These are phyloP conservation scores for Coemansia sp. DNA, from an alignment of 192 early-diverging fungal species.

Conservation along the genomic window DNA sequence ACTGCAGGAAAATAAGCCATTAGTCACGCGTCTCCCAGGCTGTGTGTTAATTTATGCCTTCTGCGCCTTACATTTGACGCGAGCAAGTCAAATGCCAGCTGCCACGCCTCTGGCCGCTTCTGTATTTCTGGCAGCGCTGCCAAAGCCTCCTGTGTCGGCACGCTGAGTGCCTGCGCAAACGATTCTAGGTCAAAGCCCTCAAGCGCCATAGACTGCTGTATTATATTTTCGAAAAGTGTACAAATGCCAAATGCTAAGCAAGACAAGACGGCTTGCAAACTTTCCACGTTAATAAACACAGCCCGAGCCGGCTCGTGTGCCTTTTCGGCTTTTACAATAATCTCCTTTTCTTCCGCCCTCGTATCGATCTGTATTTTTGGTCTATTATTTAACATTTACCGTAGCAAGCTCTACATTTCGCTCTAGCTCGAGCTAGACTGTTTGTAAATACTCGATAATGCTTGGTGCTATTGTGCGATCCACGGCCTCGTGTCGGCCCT, in stretches of 20 bases:
- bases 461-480: neutral
- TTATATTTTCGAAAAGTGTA: neutral
- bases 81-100: slow-evolving; percentile 48
- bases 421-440: slow-evolving; percentile 1
- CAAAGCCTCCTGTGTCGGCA: slow-evolving; percentile 50
- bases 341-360: no score
- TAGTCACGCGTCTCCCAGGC: no score
- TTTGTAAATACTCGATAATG: slow-evolving; percentile 1
- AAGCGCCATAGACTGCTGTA: slow-evolving; percentile 19
- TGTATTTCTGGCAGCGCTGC: slow-evolving; percentile 40
- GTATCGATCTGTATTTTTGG: neutral
- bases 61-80: slow-evolving; percentile 11
- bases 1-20: neutral
- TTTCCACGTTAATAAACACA: no score
- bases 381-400: neutral
- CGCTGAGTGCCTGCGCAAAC: slow-evolving; percentile 47
- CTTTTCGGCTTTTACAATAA: no score
- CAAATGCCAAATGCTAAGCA: neutral
- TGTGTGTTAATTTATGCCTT: neutral
- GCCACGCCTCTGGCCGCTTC: slow-evolving; percentile 41
- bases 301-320: no score
- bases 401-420: slow-evolving; percentile 3
- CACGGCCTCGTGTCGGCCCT: neutral
- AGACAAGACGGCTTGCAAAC: neutral
- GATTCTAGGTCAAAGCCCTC: slow-evolving; percentile 38